Conservation (phyloP, 495 filamentous ascomycete species). For the Aspergillus saccharolyticus region DNA sequence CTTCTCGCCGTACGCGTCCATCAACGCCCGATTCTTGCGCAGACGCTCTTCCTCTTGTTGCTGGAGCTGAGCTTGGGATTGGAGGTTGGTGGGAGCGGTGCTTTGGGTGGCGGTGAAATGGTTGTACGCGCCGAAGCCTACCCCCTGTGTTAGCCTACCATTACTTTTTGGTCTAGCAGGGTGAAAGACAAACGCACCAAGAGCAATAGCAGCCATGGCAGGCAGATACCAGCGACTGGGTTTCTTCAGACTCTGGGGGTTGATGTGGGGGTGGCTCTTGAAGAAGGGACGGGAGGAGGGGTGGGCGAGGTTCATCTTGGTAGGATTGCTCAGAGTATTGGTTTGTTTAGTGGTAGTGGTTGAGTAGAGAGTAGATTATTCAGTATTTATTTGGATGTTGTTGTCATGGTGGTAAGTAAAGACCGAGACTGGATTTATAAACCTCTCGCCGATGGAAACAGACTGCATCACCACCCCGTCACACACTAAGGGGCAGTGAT, state of each 20-base stretch:
- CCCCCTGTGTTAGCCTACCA: no score
- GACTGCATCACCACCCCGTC: not conserved
- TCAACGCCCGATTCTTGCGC: constrained; percentile 1
- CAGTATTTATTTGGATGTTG: no score
- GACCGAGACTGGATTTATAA: not conserved
- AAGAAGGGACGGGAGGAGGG: not conserved
- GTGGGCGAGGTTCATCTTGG: not conserved
- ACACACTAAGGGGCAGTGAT: no score
- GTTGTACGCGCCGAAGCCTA: constrained; percentile 1
- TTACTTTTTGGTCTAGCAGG: not conserved
- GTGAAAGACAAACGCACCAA: not conserved
- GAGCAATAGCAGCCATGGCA: not conserved
- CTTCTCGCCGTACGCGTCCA: constrained; percentile 2
- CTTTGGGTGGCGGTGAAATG: not conserved
- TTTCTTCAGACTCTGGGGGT: not conserved
- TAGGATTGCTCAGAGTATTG: no score
- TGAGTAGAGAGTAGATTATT: not conserved
- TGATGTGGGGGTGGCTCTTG: not conserved
- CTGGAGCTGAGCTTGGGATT: not conserved
- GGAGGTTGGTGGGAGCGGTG: not conserved
- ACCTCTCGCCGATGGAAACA: not conserved
- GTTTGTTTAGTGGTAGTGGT: not conserved
- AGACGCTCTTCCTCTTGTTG: not conserved
- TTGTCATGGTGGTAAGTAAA: not conserved
- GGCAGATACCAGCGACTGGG: constrained; percentile 2